These are phyloP conservation scores for Pinus albicaulis DNA, from an alignment of 75 land plant genomes.

Conservation along the genomic window DNA sequence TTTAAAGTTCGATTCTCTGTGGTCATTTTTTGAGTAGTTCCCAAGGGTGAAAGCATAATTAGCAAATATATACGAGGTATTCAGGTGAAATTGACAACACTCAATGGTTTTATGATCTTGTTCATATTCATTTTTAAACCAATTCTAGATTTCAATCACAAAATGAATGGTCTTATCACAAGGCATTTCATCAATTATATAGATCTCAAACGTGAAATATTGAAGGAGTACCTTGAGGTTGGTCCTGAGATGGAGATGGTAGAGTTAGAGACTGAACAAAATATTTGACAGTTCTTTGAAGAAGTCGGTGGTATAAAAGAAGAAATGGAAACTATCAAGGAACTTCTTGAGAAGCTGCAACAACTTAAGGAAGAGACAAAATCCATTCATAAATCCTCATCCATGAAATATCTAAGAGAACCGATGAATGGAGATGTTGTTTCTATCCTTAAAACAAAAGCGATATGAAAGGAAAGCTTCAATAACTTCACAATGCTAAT, in stretches of 20 bases:
- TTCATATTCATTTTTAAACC: too few species aligned
- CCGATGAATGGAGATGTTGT: conserved; percentile 57
- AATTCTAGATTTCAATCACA: background rate
- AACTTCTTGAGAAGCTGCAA: conserved; percentile 36
- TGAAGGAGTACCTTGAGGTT: conserved; percentile 57
- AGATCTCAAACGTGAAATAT: conserved; percentile 68
- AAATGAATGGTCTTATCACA: conserved; percentile 84
- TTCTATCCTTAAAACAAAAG: conserved; percentile 33
- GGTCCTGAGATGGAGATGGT: conserved; percentile 34
- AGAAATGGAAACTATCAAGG: conserved; percentile 42
- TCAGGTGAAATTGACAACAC: too few species aligned
- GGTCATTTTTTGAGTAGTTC: too few species aligned
- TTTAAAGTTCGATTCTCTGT: too few species aligned
- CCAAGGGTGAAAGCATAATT: too few species aligned
- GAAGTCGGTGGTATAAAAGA: conserved; percentile 52
- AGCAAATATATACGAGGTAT: too few species aligned
- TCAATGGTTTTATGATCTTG: too few species aligned
- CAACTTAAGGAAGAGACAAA: conserved; percentile 48
- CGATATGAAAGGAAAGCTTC: conserved; percentile 48
- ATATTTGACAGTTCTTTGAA: conserved; percentile 56
- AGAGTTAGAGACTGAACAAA: conserved; percentile 16
- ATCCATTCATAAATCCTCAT: conserved; percentile 41
- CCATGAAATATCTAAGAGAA: conserved; percentile 41
- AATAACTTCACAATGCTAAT: conserved; percentile 61
- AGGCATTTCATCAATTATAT: conserved; percentile 64